Percentiles rank a stretch among this genome's conserved stretches.
Evolutionary conservation across 805 yeast genomes (phyloP).

Genomic region (Teunomyces barrocoloradensis): DNA sequence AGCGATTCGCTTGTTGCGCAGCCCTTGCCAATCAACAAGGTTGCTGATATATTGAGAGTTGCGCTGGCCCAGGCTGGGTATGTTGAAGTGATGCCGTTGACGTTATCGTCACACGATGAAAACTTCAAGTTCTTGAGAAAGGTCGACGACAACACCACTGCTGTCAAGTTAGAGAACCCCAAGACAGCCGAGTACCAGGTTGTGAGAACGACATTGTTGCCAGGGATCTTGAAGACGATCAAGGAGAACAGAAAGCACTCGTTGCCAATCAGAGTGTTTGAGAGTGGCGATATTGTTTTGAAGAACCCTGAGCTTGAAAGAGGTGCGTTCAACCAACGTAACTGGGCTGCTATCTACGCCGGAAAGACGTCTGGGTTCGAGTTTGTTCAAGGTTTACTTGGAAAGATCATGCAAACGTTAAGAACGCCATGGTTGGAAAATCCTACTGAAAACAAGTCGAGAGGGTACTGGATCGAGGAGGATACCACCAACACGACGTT

Average conservation of each 20-base stretch:
- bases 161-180: constrained; percentile 92
- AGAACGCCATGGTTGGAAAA: constrained; percentile 80
- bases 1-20: constrained; percentile 78
- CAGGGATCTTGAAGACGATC: constrained; percentile 93
- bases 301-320: constrained; percentile 80
- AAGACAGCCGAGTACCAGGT: constrained; percentile 97
- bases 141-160: constrained; percentile 69
- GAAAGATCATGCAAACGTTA: constrained; percentile 93
- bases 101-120: constrained; percentile 95
- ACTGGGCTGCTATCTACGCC: constrained; percentile 91
- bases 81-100: constrained; percentile 93
- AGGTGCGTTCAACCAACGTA: constrained; percentile 87
- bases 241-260: constrained; percentile 95
- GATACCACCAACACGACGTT: constrained; percentile 65
- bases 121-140: constrained; percentile 83
- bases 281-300: constrained; percentile 90
- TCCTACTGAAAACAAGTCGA: constrained; percentile 46
- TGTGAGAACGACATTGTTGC: constrained; percentile 89
- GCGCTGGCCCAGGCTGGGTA: constrained; percentile 95
- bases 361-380: constrained; percentile 97
- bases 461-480: constrained; percentile 87
- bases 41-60: constrained; percentile 83
- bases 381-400: constrained; percentile 88
- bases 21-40: constrained; percentile 87
- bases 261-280: constrained; percentile 92